Base-by-base conservation (phyloP, 2,329 filamentous ascomycete genomes). In the Nothophaeocryptopus gaeumannii region DNA sequence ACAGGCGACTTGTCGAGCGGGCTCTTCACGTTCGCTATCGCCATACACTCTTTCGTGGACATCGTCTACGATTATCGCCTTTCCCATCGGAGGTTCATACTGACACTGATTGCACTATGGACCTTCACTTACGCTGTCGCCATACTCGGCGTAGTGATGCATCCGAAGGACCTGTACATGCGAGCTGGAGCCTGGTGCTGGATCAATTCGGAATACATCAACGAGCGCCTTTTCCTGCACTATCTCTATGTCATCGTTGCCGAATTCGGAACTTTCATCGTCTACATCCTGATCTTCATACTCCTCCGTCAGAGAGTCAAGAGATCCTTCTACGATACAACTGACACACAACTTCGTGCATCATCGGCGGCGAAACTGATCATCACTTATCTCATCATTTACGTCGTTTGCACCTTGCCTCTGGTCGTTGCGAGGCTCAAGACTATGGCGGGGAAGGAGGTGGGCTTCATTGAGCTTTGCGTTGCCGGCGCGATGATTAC, bases 131-230 rank as follows among this genome's bases (percentile, higher is more conserved):
- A 84, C 54, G 66, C 73, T 1, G 74, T 83, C 41, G 78, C 78
- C 0, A 64, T 81, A 1, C 69, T 82, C 14, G 80, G 70, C 2
- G 64, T 76, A 2, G 70, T 69, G 3, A 55, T 73, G 43, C 67
- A 75, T 54, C 65, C 67, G 2, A 58, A 63, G 2, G 68, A 71
- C 37, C 65, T 83, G 33, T 86, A 82, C 52, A 80, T 82, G 11
- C 74, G 82, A n/a, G 83, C 83, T 16, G 80, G 78, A 8, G 77
- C 81, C 10, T 86, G 83, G 81, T 85, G 82, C 63, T 85, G 82
- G 82, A 77, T 85, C 59, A 80, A 80, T 54, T 67, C 70, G 11
- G 66, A 74, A 13, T 79, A 79, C 57, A 69, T 74, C 30, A 62
- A 70, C 5, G 71, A 82, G 5, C 79, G 83, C 41, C 72, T 85